These are phyloP conservation scores for Chaetomiaceae sp. DNA, from an alignment of 2,329 filamentous ascomycete genomes.

Conservation along the genomic window DNA sequence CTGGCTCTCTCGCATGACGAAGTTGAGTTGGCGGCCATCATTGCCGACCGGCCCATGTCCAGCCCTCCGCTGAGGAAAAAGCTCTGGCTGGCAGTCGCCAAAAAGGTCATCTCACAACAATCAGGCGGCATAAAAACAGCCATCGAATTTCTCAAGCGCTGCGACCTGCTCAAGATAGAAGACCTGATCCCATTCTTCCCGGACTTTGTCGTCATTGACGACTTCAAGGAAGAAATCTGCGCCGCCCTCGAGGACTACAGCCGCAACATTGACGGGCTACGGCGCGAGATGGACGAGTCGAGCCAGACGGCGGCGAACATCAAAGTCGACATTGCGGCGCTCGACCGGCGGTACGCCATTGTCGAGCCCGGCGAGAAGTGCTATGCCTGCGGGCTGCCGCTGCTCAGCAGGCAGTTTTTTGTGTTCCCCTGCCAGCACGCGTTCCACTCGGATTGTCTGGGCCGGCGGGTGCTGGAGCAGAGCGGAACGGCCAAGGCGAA, in stretches of 20 bases:
- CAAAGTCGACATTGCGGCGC: constrained; percentile 76
- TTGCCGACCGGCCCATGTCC: constrained; percentile 80
- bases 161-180: constrained; percentile 89
- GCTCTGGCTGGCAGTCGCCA: constrained; percentile 90
- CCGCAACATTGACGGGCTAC: constrained; percentile 80
- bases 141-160: constrained; percentile 88
- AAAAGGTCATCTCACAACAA: constrained; percentile 84
- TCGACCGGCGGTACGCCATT: constrained; percentile 89
- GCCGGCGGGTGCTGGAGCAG: constrained; percentile 77
- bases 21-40: constrained; percentile 81
- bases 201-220: constrained; percentile 96
- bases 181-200: constrained; percentile 98
- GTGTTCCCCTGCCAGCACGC: constrained; percentile 98
- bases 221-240: constrained; percentile 99
- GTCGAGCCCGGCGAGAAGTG: constrained; percentile 95
- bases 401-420: constrained; percentile 90
- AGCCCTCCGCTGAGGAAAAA: constrained; percentile 82
- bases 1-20: constrained; percentile 86
- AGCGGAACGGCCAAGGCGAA: constrained; percentile 70
- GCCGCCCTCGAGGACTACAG: constrained; percentile 88
- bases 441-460: constrained; percentile 93
- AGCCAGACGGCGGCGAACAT: constrained; percentile 87
- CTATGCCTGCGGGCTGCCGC: constrained; percentile 78
- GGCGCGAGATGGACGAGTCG: constrained; percentile 93
- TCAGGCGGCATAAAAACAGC: constrained; percentile 85